Evolutionary conservation across 208 protist genomes (phyloP).

Genomic region (Herpetomonas samuelpessoai): DNA sequence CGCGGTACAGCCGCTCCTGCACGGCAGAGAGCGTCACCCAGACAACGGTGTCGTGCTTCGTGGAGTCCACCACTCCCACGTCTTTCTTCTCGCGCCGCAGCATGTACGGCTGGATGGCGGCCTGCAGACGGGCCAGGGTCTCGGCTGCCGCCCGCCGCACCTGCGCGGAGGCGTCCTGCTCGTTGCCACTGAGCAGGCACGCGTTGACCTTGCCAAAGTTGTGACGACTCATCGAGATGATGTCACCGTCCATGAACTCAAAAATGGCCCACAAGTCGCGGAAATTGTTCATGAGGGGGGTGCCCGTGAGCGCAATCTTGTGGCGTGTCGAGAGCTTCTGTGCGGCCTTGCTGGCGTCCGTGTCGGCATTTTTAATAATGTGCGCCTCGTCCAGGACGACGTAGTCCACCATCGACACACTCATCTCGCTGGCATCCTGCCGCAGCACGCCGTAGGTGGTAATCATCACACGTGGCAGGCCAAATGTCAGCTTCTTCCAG

Average conservation of each 20-base stretch:
- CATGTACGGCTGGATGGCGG: slow-evolving; percentile 65
- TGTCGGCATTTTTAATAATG: slow-evolving; percentile 69
- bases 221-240: slow-evolving; percentile 30
- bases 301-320: slow-evolving; percentile 81
- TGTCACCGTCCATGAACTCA: slow-evolving; percentile 68
- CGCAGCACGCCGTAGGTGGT: slow-evolving; percentile 85
- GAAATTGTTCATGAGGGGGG: slow-evolving; percentile 85
- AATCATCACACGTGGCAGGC: slow-evolving; percentile 53
- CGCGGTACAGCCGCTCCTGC: slow-evolving; percentile 64
- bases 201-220: slow-evolving; percentile 45
- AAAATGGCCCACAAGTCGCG: slow-evolving; percentile 87
- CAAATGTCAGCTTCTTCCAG: slow-evolving; percentile 54
- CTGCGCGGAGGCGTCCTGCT: slow-evolving; percentile 57
- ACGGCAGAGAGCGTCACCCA: slow-evolving; percentile 62
- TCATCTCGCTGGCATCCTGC: slow-evolving; percentile 55
- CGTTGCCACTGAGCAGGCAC: slow-evolving; percentile 69
- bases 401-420: slow-evolving; percentile 66
- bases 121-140: slow-evolving; percentile 50
- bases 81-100: slow-evolving; percentile 77
- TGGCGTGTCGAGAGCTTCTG: slow-evolving; percentile 61
- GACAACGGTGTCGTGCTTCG: slow-evolving; percentile 75
- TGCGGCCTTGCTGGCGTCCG: slow-evolving; percentile 51
- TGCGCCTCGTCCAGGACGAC: slow-evolving; percentile 86
- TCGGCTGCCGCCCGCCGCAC: slow-evolving; percentile 27
- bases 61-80: slow-evolving; percentile 19